Evolutionary conservation across 495 filamentous ascomycete genomes (phyloP), one percentile per base, ranked within the genome.

Genomic region (Annulohypoxylon bovei): DNA sequence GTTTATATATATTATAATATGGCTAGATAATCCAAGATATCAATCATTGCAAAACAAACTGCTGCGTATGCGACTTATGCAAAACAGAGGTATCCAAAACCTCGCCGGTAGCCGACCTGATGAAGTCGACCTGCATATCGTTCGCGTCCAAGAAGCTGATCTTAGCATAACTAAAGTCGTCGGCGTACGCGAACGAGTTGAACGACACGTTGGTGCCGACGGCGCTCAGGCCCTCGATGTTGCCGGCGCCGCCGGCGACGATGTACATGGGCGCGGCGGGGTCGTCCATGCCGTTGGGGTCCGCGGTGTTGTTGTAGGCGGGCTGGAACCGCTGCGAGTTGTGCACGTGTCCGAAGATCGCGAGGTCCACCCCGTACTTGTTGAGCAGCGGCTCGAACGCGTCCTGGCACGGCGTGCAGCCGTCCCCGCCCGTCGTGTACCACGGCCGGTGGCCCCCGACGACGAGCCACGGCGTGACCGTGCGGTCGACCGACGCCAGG

Each of bases 381-480:
- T 86, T 86, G 28, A 89, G 75, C 8, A 90, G 65, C 7, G 81
- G 77, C 75, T 90, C 88, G 59, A 90, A 90, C 6, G 84, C 85
- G 4, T 71, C 74, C 61, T 87, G 84, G 81, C 88, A 90, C 0
- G 82, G 70, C 23, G 53, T 69, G 79, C 88, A 89, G 8, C 68
- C 81, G 52, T 73, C 78, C 39, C 66, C 59, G 35, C 75, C 76
- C 6, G 77, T 84, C 25, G 79, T 75, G 76, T 90, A 90, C 87
- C 87, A 89, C 0, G 88, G 88, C 1, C 88, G 75, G 70, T 90
- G 88, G 1, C 88, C 88, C 0, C 82, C 87, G 33, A 87, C 83
- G 8, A 90, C 74, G 0, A 89, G 55, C 87, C 87, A 89, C 1
- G 87, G 81, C 16, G 84, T 88, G 3, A 86, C 78, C 12, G 70